Base-by-base conservation (phyloP, 495 filamentous ascomycete genomes). In the Ascobolus immersus region DNA sequence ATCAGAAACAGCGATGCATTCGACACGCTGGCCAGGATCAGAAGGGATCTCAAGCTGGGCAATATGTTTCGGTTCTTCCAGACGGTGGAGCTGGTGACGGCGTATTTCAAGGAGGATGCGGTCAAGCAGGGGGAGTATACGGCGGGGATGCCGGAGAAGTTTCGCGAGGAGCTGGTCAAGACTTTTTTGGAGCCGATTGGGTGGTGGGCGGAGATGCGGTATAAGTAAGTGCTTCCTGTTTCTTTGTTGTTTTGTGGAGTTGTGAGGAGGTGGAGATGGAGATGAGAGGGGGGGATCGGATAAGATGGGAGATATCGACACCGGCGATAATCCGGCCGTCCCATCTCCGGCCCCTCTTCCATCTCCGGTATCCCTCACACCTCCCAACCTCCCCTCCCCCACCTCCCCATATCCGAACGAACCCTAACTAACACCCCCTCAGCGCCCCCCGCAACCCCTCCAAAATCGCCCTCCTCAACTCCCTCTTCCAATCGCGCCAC, bases 181-280 rank as follows among this genome's bases (percentile, higher is more conserved):
- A 50, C 49, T 39, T 50, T 50, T 25, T 39, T 50, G 30, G 47
- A 50, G 42, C 46, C 47, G 17, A 38, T 50, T 21, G 45, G 47
- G 37, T 50, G 47, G 47, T 42, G 42, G 33, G 45, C 49, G 36
- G 42, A 42, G 14, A 39, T 48, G 27, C 48, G 47, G 28, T 44
- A 49, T 33, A 45, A 45, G 46, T 49, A 41, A 36, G 37, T 35
- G 10, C 13, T 13, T 31, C 24, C 23, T 32, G 0, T 17, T 17
- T 22, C 32, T 13, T 12, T 23, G 8, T 9, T 28, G 17, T 28
- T 11, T 4, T n/a, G n/a, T n/a, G n/a, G n/a, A n/a, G n/a, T n/a
- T n/a, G n/a, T n/a, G n/a, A n/a, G n/a, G n/a, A n/a, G n/a, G n/a
- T 25, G 23, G 25, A 27, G 14, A 11, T 27, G 25, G 25, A 27